Base-by-base conservation (phyloP, 2,329 filamentous ascomycete genomes). In the Myriosclerotinia curreyana region DNA sequence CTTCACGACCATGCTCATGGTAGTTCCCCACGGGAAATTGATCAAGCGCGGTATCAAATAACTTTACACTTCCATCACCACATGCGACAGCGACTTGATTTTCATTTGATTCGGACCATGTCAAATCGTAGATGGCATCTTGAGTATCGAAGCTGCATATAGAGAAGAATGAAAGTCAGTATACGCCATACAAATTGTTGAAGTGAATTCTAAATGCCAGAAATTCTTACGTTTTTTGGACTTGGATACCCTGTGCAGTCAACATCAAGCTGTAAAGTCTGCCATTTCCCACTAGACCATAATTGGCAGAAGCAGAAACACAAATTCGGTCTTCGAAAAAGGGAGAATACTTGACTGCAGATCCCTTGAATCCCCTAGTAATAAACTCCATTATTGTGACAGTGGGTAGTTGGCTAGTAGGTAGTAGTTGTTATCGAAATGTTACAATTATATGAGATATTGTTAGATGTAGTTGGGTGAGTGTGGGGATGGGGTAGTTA, bases 291-390 rank as follows among this genome's bases (percentile, higher is more conserved):
- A 99, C 94, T 48, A 99, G 90, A 48, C 95, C 95, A 79, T 95
- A 99, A 81, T 99, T 98, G 68, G 94, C 87, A n/a, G 92, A 90
- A 1, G 90, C 84, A 38, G 91, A 91, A 72, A 97, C 92, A 64
- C 94, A 94, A 69, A 99, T 86, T 68, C 93, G 88, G 69, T 91
- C 95, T 80, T 98, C 95, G 80, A 96, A 96, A 81, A 97, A 99
- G 8, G 95, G 95, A 64, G 94, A 98, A 82, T 98, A 99, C 79
- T 97, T 96, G 77, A 97, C 92, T 71, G 91, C 91, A 79, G 96
- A 97, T 73, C 93, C 93, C 77, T 98, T 96, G 83, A 86, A 98
- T 73, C 95, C 95, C 75, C 91, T 84, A 28, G 95, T 98, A 69
- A 91, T 89, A 79, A 91, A 98, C 79, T 97, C 92, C 72, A 98